Evolutionary conservation across 352 stramenopile genomes (phyloP), one percentile per base, ranked within the genome.

Genomic region (Phytophthora tubulina): DNA sequence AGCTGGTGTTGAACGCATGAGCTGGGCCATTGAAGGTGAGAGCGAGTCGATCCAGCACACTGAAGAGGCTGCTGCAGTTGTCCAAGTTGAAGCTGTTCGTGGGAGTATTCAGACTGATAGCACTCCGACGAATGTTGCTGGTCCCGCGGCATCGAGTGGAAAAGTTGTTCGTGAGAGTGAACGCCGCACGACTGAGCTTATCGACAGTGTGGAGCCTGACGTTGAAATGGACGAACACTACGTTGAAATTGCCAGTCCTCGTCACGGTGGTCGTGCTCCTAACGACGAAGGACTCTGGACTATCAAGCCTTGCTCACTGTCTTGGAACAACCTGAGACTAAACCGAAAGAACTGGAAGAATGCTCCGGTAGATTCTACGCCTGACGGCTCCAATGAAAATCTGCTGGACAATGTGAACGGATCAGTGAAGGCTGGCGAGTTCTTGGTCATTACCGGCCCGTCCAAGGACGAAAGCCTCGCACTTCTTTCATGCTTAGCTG

Each of bases 401-500:
- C 11, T 95, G 3, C 73, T 95, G 1, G 64, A 79, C 32, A 44
- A 79, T n/a, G 64, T 93, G 10, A 85, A 61, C 39, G 86, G 84
- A 2, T 70, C 63, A 0, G 73, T 86, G 13, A 60, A 58, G 4
- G 73, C 84, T 31, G 72, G 86, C 0, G 72, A 84, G 50, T 85
- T 94, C 39, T 50, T 91, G 21, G 83, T 91, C 1, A 78, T 95
- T 44, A 90, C 88, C 3, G 86, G 87, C 2, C 79, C 80, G 7
- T 80, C 74, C 0, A 86, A 85, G 52, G 76, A 84, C 38, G 91
- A 95, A 11, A 98, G 98, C 61, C 93, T 88, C 1, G 98, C 96
- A 5, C 76, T 99, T 13, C 85, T 98, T 10, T 95, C 98, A 60
- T 95, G 98, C 9, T 88, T 99, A 15, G 84, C 94, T 3, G 80